Conservation (phyloP, 2,329 filamentous ascomycete genomes). For the Penicillium sp. region DNA sequence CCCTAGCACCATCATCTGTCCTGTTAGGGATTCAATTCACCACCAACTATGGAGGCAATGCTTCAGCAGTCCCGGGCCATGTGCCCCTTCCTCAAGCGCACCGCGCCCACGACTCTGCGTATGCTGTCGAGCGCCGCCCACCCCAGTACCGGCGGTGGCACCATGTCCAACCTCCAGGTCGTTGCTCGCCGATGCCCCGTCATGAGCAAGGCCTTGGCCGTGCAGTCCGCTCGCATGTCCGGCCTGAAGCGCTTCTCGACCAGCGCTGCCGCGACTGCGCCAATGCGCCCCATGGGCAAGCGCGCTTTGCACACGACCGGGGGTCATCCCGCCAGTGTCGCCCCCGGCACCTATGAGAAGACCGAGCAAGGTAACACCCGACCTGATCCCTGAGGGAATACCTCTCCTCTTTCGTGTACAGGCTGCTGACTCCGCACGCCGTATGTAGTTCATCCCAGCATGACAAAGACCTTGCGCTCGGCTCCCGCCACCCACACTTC, state of each 20-base stretch:
- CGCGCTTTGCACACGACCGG: conserved; percentile 77
- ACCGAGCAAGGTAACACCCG: conserved; percentile 45
- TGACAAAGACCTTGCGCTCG: conserved; percentile 21
- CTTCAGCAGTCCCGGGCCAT: conserved; percentile 92
- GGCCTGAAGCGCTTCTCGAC: conserved; percentile 36
- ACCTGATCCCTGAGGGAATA: not conserved
- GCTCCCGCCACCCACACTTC: conserved; percentile 22
- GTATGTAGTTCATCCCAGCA: conserved; percentile 20
- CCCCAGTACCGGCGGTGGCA: conserved; percentile 72
- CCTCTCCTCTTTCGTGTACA: not conserved
- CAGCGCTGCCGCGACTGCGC: conserved; percentile 28
- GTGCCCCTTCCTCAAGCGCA: conserved; percentile 96
- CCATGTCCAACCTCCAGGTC: conserved; percentile 94
- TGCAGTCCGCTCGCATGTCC: conserved; percentile 55
- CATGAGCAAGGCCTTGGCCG: conserved; percentile 95
- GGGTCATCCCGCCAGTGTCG: conserved; percentile 71
- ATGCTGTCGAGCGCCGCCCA: conserved; percentile 67
- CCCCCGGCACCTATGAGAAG: conserved; percentile 48
- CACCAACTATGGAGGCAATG: conserved; percentile 71
- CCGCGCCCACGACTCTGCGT: conserved; percentile 83
- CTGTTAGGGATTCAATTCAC: conserved; percentile 5
- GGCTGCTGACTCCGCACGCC: too few species aligned
- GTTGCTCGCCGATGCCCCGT: conserved; percentile 92
- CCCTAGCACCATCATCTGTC: not conserved
- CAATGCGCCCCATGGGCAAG: conserved; percentile 51